Evolutionary conservation across 2,329 filamentous ascomycete genomes (phyloP), one percentile per base, ranked within the genome.

Genomic region (Trichoderma sp.): DNA sequence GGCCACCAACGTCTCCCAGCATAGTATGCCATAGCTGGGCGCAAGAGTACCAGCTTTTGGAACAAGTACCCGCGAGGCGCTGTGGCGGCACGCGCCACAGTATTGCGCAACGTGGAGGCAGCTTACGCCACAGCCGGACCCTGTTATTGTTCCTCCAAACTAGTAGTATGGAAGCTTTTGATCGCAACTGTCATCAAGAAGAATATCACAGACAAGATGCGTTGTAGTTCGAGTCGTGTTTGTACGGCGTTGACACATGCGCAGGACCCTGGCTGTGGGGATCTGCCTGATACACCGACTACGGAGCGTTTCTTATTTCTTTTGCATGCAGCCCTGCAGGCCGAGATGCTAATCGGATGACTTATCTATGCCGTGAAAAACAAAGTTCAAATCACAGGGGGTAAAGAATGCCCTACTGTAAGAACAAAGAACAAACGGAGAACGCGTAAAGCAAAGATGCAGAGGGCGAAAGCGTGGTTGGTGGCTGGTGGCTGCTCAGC

Each of bases 401-500:
- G 1, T 13, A 33, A 35, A 8, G 29, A 31, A 31, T 8, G 5
- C 5, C 29, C 29, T 31, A n/a, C n/a, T n/a, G n/a, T n/a, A 35
- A 13, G 33, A 35, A 35, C 33, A 35, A 35, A 35, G 33, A 35
- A 35, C 11, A 35, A 35, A 13, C 40, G n/a, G 10, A 43, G 40
- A 43, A 19, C 19, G 8, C 40, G 40, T 19, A n/a, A 19, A 43
- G 40, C 19, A 43, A 10, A 43, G 16, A 43, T 43, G 40, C n/a
- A 24, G 11, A 49, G n/a, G 10, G 47, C 7, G n/a, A 24, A 21
- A 47, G 43, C 16, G 7, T 11, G 47, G 4, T 31, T 49, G 57
- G 69, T 70, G 69, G 69, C 69, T 70, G 58, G 69, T 68, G 69
- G 24, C 63, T 13, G 47, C 47, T 13, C 8, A 24, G 47, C 47